These are phyloP conservation scores for Zea luxurians DNA, from an alignment of 176 grass and related monocot species.

Conservation along the genomic window DNA sequence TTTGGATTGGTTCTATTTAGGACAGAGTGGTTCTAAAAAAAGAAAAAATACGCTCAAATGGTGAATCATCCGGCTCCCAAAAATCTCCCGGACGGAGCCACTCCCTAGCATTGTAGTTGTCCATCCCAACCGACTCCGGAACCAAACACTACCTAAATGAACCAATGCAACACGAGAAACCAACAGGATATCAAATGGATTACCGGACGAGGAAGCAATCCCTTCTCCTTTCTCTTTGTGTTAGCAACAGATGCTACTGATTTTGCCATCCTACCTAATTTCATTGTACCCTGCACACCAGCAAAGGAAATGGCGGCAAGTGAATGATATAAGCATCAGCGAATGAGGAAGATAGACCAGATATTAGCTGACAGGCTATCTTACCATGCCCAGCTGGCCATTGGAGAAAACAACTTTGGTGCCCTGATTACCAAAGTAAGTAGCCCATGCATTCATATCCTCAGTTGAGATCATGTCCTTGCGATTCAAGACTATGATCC, in stretches of 20 bases:
- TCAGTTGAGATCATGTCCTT: conserved; percentile 90
- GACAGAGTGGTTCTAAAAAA: too few species aligned
- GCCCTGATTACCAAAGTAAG: conserved; percentile 82
- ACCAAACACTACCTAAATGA: not conserved
- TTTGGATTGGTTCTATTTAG: too few species aligned
- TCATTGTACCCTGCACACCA: conserved; percentile 82
- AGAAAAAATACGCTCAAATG: too few species aligned
- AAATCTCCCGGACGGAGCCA: too few species aligned
- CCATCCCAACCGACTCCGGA: too few species aligned
- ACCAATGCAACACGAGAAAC: conserved; percentile 5
- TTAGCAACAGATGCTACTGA: conserved; percentile 79
- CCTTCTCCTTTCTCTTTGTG: conserved; percentile 84
- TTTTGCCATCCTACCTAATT: conserved; percentile 87
- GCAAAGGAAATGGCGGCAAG: conserved; percentile 12
- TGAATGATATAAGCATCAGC: conserved; percentile 14
- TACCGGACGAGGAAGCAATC: conserved; percentile 92
- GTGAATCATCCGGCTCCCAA: too few species aligned
- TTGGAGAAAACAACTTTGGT: conserved; percentile 87
- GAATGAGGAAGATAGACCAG: not conserved
- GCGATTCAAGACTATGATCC: conserved; percentile 90
- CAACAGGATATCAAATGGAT: conserved; percentile 35
- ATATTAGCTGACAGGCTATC: conserved; percentile 14
- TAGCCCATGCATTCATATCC: conserved; percentile 89
- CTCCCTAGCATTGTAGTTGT: too few species aligned
- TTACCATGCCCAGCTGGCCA: conserved; percentile 94